Evolutionary conservation across 148 eudicot species (phyloP).

Genomic region (Beta vulgaris): DNA sequence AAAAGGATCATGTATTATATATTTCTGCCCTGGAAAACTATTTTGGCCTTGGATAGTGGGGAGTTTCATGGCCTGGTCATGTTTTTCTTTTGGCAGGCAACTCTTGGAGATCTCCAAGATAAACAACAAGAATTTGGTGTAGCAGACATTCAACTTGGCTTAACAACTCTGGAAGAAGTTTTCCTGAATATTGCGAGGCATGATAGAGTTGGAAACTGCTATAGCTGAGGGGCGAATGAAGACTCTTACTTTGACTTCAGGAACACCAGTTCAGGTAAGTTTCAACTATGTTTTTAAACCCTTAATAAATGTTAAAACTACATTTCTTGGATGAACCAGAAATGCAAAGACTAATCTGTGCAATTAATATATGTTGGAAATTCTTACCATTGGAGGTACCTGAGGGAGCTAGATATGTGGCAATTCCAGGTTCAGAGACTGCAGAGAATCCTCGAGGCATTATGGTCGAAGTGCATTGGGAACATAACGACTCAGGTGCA

Average conservation of each 20-base stretch:
- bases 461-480: slow-evolving; percentile 88
- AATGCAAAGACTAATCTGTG: neutral
- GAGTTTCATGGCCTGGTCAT: neutral
- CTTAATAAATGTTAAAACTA: no score
- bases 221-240: slow-evolving; percentile 60
- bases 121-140: slow-evolving; percentile 67
- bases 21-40: neutral
- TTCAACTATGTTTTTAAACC: neutral
- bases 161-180: slow-evolving; percentile 92
- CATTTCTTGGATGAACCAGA: neutral
- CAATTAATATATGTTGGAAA: neutral
- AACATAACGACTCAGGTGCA: slow-evolving; percentile 70
- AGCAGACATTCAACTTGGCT: slow-evolving; percentile 77
- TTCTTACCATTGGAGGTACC: slow-evolving; percentile 49
- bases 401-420: slow-evolving; percentile 60
- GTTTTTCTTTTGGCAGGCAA: slow-evolving; percentile 34
- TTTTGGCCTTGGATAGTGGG: neutral
- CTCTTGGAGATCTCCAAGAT: slow-evolving; percentile 71
- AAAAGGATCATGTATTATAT: neutral
- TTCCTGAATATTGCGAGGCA: slow-evolving; percentile 75
- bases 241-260: slow-evolving; percentile 59
- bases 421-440: slow-evolving; percentile 64
- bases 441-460: slow-evolving; percentile 54
- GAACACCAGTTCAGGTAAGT: slow-evolving; percentile 54
- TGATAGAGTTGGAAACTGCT: slow-evolving; percentile 82